Evolutionary conservation across 1,139 yeast genomes (phyloP), one percentile per base, ranked within the genome.

Genomic region (Candida glucosophila): DNA sequence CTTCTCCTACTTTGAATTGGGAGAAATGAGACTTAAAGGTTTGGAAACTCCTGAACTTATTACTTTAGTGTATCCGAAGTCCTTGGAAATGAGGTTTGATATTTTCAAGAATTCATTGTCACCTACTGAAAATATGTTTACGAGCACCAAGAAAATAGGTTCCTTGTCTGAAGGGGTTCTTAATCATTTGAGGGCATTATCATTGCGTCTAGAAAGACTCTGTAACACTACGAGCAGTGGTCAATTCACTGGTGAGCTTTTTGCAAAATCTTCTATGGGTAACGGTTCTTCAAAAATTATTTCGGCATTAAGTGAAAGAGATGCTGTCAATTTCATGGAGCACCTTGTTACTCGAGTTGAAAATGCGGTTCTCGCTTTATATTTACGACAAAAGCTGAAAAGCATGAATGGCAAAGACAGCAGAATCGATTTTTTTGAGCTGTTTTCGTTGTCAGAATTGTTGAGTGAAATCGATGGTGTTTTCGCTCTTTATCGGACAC

Each of bases 21-120:
- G 98, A 15, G 95, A 88, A 44, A 76, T 75, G 44, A 86, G 86
- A 48, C 64, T 92, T 42, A 90, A 92, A 52, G 98, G 98, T 14
- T 66, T 92, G 20, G 98, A 92, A 68, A 79, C 88, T 20, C 95
- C 95, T 2, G 98, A 92, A 47, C 67, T 70, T 24, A 77, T 92
- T 18, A 81, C 94, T 8, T 65, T 86, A 29, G 75, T 76, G 0
- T 88, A 78, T 55, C 93, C 97, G 3, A 63, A 65, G 33, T 60
- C 64, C 22, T 58, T 90, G 31, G 66, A 65, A 10, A 62, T 79
- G 8, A 65, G 96, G 38, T 58, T 58, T 40, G 68, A 64, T 32
- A 46, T 71, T 24, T 53, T 58, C 44, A 47, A 55, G 37, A 52
- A 59, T 36, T 33, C 55, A 18, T 24, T 46, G 17, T 36, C 46